Base-by-base conservation (phyloP, 176 grass and related monocot genomes). In the Microstegium vimineum region DNA sequence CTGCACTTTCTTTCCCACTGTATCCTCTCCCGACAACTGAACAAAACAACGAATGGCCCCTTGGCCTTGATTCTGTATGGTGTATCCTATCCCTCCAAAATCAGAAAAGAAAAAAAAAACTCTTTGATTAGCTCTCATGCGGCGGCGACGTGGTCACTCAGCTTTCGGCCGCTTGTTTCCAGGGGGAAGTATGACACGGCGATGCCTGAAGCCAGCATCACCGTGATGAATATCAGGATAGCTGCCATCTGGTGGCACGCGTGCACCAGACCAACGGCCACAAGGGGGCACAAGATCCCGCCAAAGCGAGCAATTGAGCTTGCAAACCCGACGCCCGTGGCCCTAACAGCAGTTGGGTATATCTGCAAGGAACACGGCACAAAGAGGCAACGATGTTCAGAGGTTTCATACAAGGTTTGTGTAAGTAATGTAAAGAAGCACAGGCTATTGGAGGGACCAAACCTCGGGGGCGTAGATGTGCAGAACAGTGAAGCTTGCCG, bases 401-500 rank as follows among this genome's bases (percentile, higher is more conserved):
- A 66, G 1, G 43, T 28, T 37, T 25, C 42, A 56, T n/a, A 13
- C 4, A 1, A 47, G 35, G 37, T 66, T n/a, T 14, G 47, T 78
- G 26, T 18, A 1, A n/a, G n/a, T n/a, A n/a, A n/a, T 81, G 71
- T 62, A 81, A 10, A 1, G n/a, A 76, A 23, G 0, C 43, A 64
- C 20, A 51, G 20, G 20, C 16, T 61, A 26, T 31, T 12, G 32
- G 2, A 31, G 15, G 31, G 70, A 51, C 28, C 90, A 40, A 33
- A 98, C 95, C 92, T 98, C 95, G 49, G 92, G 92, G 45, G 95
- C 92, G 17, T 98, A 98, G 56, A 95, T 88, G 67, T 95, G 93
- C 69, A 98, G 26, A 28, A 94, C 64, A 27, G 66, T 90, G 90
- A 98, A 98, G 85, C 92, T 93, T 10, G 88, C 86, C 0, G 86